Conservation (phyloP, 2,329 filamentous ascomycete species). For the Pseudogymnoascus sp. region DNA sequence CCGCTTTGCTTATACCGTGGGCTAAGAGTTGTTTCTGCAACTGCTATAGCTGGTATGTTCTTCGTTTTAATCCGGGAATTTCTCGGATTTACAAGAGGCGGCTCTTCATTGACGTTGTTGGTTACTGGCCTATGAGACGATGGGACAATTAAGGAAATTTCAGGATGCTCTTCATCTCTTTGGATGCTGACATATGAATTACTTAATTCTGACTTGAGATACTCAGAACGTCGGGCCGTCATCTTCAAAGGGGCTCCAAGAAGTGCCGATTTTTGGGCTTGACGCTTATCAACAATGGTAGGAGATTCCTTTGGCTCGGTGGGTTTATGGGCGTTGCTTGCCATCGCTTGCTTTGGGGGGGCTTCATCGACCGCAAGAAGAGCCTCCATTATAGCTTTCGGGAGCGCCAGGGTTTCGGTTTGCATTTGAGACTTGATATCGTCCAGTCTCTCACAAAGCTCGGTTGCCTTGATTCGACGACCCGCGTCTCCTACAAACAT, state of each 20-base stretch:
- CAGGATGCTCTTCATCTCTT: not conserved
- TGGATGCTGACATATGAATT: not conserved
- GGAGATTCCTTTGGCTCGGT: not conserved
- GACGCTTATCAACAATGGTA: not conserved
- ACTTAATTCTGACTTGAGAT: not conserved
- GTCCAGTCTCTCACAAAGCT: conserved; percentile 9
- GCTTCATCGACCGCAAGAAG: not conserved
- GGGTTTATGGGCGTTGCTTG: not conserved
- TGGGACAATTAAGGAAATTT: not conserved
- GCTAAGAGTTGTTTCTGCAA: not conserved
- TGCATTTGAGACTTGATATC: not conserved
- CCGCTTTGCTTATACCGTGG: not conserved
- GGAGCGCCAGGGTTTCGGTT: not conserved
- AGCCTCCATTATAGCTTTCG: not conserved
- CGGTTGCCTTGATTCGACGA: not conserved
- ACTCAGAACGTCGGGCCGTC: not conserved
- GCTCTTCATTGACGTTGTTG: not conserved
- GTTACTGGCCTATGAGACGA: not conserved
- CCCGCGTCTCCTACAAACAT: conserved; percentile 18
- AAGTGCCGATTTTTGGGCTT: not conserved
- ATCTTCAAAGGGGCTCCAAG: not conserved
- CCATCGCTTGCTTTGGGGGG: not conserved
- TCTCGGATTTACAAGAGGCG: not conserved
- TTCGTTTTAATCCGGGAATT: not conserved
- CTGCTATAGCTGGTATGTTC: not conserved